Evolutionary conservation across 768 basidiomycete species (phyloP).

Genomic region (Suillus variegatus): DNA sequence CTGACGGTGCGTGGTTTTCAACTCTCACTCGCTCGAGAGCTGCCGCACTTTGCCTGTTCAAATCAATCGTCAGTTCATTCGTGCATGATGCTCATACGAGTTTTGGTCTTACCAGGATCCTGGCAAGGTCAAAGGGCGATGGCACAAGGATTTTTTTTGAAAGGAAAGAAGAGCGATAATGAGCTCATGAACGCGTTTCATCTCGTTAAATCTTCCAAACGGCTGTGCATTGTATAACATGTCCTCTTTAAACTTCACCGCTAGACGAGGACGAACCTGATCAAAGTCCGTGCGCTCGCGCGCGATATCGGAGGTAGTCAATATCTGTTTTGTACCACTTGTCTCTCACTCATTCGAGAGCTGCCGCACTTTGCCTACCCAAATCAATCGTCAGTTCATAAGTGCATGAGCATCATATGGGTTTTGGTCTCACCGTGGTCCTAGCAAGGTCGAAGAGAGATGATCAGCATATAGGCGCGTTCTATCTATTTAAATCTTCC

Average conservation of each 20-base stretch:
- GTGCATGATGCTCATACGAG: neutral
- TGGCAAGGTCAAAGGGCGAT: neutral
- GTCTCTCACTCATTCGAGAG: too few relatives aligned
- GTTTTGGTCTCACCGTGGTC: neutral
- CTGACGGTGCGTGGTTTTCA: neutral
- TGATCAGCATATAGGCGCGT: neutral
- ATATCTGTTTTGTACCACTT: too few relatives aligned
- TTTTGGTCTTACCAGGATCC: neutral
- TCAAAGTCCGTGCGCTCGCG: too few relatives aligned
- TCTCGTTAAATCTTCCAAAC: neutral
- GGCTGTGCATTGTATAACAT: neutral
- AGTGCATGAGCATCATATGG: neutral
- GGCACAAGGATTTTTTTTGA: too few relatives aligned
- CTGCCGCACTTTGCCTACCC: neutral
- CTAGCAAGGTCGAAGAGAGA: neutral
- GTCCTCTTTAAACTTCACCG: neutral
- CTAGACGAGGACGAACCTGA: too few relatives aligned
- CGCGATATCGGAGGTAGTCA: too few relatives aligned
- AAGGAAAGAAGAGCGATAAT: neutral
- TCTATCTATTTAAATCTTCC: neutral
- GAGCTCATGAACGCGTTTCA: neutral
- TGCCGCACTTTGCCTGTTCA: neutral
- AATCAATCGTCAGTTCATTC: neutral
- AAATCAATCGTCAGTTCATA: neutral
- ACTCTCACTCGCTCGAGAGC: neutral